Conservation (phyloP, 495 filamentous ascomycete species). For the Antarctomyces pellizariae region DNA sequence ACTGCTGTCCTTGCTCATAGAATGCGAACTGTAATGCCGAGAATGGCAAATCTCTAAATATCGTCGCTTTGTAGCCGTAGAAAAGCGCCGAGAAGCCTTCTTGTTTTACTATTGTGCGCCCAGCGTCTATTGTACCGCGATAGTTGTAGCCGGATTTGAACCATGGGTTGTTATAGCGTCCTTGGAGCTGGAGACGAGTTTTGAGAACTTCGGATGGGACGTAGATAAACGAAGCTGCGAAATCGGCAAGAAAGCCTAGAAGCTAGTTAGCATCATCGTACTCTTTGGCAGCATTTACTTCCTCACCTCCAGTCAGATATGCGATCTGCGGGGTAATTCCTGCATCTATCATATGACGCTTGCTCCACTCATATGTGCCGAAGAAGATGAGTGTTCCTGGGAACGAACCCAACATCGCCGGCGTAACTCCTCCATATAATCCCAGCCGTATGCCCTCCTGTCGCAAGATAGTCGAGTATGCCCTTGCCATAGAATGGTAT, state of each 20-base stretch:
- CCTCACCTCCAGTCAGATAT: constrained; percentile 55
- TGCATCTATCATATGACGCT: constrained; percentile 61
- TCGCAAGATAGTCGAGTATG: constrained; percentile 76
- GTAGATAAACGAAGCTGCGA: constrained; percentile 78
- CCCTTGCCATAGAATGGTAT: constrained; percentile 69
- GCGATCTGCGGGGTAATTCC: constrained; percentile 58
- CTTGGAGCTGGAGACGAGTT: constrained; percentile 83
- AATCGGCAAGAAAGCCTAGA: constrained; percentile 67
- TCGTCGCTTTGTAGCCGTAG: constrained; percentile 82
- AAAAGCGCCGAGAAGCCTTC: constrained; percentile 77
- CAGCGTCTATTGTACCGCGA: constrained; percentile 51
- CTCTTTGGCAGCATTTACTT: constrained; percentile 1
- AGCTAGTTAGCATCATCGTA: constrained; percentile 10
- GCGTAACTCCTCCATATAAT: constrained; percentile 79
- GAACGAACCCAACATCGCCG: constrained; percentile 78
- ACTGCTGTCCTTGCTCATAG: constrained; percentile 75
- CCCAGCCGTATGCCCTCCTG: constrained; percentile 77
- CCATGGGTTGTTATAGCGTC: constrained; percentile 79
- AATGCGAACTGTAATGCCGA: constrained; percentile 93
- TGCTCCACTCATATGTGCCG: constrained; percentile 87
- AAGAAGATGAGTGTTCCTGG: constrained; percentile 91
- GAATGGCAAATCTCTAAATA: constrained; percentile 87
- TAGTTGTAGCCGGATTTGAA: constrained; percentile 94
- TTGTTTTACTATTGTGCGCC: constrained; percentile 53
- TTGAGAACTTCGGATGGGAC: constrained; percentile 95